Conservation (phyloP, 2,329 filamentous ascomycete genomes). For the Fusarium lateritium region DNA sequence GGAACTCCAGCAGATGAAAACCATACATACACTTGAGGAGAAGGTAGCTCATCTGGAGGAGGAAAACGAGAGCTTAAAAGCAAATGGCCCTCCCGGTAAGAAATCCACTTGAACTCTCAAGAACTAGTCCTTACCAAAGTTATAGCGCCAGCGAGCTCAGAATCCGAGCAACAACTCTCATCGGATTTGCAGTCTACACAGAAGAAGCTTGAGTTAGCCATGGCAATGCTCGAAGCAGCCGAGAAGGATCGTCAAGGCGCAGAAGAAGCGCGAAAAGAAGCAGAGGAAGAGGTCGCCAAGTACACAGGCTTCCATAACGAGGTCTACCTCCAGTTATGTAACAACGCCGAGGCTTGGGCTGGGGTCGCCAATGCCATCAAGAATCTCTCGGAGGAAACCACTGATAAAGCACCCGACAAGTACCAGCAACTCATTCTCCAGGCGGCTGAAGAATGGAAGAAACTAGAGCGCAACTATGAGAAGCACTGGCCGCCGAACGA, state of each 20-base stretch:
- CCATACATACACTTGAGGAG: not conserved
- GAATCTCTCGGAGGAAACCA: not conserved
- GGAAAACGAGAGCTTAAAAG: not conserved
- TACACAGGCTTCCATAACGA: slow-evolving; percentile 6
- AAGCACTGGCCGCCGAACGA: not conserved
- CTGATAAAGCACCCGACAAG: not conserved
- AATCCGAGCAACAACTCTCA: not conserved
- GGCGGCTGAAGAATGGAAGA: not conserved
- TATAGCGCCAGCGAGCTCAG: not conserved
- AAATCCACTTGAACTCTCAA: not conserved
- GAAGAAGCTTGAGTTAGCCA: not conserved
- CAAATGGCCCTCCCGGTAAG: not conserved
- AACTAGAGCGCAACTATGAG: slow-evolving; percentile 2
- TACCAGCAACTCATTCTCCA: not conserved
- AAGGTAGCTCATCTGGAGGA: not conserved
- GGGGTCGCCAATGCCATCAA: not conserved
- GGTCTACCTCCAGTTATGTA: not conserved
- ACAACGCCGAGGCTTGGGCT: not conserved
- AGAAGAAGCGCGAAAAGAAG: not conserved
- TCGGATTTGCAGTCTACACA: not conserved
- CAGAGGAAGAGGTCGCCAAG: not conserved
- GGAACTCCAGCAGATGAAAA: not conserved
- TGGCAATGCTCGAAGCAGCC: not conserved
- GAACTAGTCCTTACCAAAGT: not conserved
- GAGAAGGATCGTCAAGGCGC: not conserved